phyloP scores from a whole-genome alignment of 1,284 basidiomycete species.

The Naganishia liquefaciens region DNA sequence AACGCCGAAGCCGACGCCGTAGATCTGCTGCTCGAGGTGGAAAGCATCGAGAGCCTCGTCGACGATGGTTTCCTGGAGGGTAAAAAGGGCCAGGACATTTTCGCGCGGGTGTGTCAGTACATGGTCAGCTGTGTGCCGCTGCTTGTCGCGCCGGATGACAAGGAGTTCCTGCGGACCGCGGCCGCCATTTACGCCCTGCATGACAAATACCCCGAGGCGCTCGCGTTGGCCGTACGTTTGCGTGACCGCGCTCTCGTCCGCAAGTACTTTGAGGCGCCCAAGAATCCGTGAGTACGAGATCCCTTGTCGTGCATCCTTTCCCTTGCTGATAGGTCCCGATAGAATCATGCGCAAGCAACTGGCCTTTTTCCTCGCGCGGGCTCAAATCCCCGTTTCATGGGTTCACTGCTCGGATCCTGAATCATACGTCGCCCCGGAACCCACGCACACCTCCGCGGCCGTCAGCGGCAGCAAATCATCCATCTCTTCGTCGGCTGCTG shows the following conservation, averaged over 20 bases:
- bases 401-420: slow-evolving; percentile 58
- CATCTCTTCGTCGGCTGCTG: slow-evolving; percentile 3
- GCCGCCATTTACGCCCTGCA: slow-evolving; percentile 88
- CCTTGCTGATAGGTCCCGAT: not conserved
- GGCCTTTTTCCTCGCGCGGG: slow-evolving; percentile 87
- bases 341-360: slow-evolving; percentile 94
- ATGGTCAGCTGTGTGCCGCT: slow-evolving; percentile 95
- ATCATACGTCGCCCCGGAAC: slow-evolving; percentile 52
- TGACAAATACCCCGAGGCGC: slow-evolving; percentile 86
- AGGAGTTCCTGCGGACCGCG: slow-evolving; percentile 84
- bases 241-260: slow-evolving; percentile 78
- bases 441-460: slow-evolving; percentile 50
- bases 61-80: slow-evolving; percentile 71
- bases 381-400: slow-evolving; percentile 91
- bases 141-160: slow-evolving; percentile 90
- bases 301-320: not conserved
- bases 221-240: slow-evolving; percentile 82
- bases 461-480: slow-evolving; percentile 48
- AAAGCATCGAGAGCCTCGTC: slow-evolving; percentile 79
- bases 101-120: slow-evolving; percentile 90
- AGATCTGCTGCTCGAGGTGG: slow-evolving; percentile 90
- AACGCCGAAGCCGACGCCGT: slow-evolving; percentile 99
- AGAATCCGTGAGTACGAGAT: slow-evolving; percentile 67
- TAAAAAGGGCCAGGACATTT: slow-evolving; percentile 68
- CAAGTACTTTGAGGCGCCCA: slow-evolving; percentile 78